Evolutionary conservation across 2,329 filamentous ascomycete genomes (phyloP), one percentile per base, ranked within the genome.

Genomic region (Sporothrix sp.): DNA sequence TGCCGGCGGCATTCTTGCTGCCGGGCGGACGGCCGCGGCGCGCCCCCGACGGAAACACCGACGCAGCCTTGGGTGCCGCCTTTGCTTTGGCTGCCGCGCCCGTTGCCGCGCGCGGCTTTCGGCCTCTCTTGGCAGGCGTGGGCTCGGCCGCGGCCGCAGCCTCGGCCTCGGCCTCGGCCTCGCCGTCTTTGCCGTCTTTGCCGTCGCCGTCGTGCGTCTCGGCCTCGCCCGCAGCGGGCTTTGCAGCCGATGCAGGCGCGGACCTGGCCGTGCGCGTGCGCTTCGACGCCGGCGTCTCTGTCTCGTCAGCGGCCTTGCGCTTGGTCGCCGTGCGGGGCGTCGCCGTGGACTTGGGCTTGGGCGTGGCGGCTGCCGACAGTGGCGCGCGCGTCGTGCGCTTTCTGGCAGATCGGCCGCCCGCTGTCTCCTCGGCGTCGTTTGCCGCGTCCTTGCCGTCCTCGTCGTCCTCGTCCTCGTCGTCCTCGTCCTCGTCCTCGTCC

Each of bases 291-390:
- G 52, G 48, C 4, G 39, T 51, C 11, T 42, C 48, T 11, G 54
- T 40, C 2, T 47, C 51, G 3, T 57, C 59, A 2, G 55, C 49
- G 20, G 58, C 56, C 56, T 59, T 61, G 52, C 61, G 61, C 59
- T 62, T 64, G 35, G 21, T 35, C 4, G 37, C 27, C 2, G 44
- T 46, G 13, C 36, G 25, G 16, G 52, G 53, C 9, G 43, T 50
- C 2, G 48, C 32, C 3, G 48, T 37, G 4, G 45, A 16, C 37
- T 44, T 48, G 14, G 16, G 13, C 10, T 33, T 7, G 3, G 33
- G 45, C 6, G 45, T 48, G 13, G 30, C 23, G 5, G 23, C 13
- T 3, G 44, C 13, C 8, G 49, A 28, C 2, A 32, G 14, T 16
- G 44, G 44, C 16, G 13, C 28, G 21, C 27, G 46, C 36, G 20